These are phyloP conservation scores for Colletotrichum falcatum DNA, from an alignment of 2,329 filamentous ascomycete species.

Conservation along the genomic window DNA sequence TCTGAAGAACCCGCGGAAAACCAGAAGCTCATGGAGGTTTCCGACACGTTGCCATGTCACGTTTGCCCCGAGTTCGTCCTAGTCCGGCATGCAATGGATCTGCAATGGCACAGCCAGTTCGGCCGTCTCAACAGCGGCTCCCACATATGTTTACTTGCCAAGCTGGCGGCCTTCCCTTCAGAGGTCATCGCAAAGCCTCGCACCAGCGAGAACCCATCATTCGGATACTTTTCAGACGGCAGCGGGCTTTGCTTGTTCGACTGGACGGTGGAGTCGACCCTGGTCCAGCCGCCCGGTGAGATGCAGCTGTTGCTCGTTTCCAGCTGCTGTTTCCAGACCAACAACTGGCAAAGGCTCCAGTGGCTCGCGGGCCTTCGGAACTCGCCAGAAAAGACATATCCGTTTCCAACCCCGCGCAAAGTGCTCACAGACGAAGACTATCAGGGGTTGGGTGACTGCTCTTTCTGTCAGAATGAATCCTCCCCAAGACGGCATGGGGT, in stretches of 20 bases:
- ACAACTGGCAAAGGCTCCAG: background rate
- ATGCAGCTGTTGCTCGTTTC: slow-evolving; percentile 7
- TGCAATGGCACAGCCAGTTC: background rate
- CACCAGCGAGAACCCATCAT: background rate
- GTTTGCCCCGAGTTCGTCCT: background rate
- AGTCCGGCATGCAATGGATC: background rate
- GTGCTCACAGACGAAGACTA: slow-evolving; percentile 1
- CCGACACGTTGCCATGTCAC: background rate
- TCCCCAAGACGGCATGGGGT: background rate
- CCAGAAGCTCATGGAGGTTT: background rate
- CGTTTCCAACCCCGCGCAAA: background rate
- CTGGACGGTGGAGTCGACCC: background rate
- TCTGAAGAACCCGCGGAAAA: background rate
- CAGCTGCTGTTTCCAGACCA: slow-evolving; percentile 7
- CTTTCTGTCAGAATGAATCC: background rate
- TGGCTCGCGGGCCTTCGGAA: background rate
- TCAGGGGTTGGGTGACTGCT: background rate
- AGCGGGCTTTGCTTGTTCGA: slow-evolving; percentile 8
- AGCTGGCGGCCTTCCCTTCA: background rate
- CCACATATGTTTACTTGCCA: background rate
- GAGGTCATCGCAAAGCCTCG: background rate
- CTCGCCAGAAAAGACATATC: background rate
- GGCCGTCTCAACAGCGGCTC: background rate
- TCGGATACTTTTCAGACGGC: slow-evolving; percentile 4
- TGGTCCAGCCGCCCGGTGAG: background rate